Base-by-base conservation (phyloP, 2,329 filamentous ascomycete species). In the Phialocephala sp. region DNA sequence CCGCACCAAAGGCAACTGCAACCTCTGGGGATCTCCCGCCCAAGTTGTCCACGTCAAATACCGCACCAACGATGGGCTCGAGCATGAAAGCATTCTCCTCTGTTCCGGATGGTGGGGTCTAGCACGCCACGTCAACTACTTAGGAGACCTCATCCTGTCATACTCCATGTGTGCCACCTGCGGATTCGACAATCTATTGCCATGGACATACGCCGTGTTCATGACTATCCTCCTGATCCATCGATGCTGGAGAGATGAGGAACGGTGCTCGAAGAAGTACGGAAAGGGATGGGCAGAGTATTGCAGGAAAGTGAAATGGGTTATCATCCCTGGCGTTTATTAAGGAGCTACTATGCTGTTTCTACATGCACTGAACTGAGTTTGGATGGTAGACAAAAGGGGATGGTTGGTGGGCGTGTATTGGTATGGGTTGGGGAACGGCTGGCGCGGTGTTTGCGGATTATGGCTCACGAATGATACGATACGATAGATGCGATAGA, bases 181-280 rank as follows among this genome's bases (percentile, higher is more conserved):
- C 39, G 80, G 80, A 3, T 72, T 75, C 6, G 71, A 71, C 0
- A 76, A 76, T 47, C 64, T 79, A 1, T 67, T 83, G 2, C 80
- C 81, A 0, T 84, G 81, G 80, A 77, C 74, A 0, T 84, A 83
- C 65, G 78, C 78, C 0, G 75, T 81, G 0, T 83, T 79, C 69
- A 82, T 83, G 79, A 77, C 77, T 0, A 63, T 77, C 2, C 65
- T 84, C 11, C 74, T 83, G 4, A 70, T 82, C 5, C 81, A 84
- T 70, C 76, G 82, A 6, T 82, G 80, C 55, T 75, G 77, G 39
- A 76, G 81, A 11, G 82, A 83, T 58, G 82, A 84, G 70, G 76
- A 77, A 60, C 74, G 81, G 9, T 83, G 80, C 47, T 75, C 72
- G 1, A 75, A 72, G 22, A 84, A 84, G 66, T 83, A 84, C 62